These are phyloP conservation scores for Geotrichum australiense DNA, from an alignment of 1,139 yeast genomes.

Conservation along the genomic window DNA sequence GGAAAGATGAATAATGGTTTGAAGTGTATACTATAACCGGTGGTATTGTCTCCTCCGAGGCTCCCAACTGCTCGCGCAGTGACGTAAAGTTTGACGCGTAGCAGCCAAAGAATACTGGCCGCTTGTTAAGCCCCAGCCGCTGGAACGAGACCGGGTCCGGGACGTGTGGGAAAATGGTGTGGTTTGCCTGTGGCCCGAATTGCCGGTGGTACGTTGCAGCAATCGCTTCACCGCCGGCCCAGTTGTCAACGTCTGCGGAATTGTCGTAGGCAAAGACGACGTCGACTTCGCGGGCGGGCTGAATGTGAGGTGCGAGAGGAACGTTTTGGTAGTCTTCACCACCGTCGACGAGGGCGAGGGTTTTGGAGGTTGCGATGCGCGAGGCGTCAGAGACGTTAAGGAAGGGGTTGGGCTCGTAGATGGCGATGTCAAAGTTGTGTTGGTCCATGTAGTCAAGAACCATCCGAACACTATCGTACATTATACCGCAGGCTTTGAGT, in stretches of 20 bases:
- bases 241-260: constrained; percentile 57
- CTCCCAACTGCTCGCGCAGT: constrained; percentile 21
- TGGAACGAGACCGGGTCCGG: constrained; percentile 65
- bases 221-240: constrained; percentile 63
- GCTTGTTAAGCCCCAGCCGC: constrained; percentile 39
- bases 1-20: constrained; percentile 59
- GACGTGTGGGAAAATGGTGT: constrained; percentile 70
- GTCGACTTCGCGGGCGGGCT: constrained; percentile 63
- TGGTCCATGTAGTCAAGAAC: constrained; percentile 28
- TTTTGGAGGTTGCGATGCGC: not conserved
- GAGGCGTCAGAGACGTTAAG: constrained; percentile 29
- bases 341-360: constrained; percentile 68
- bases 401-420: constrained; percentile 74
- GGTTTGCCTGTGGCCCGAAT: constrained; percentile 32
- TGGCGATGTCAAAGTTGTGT: constrained; percentile 54
- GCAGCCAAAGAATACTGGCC: constrained; percentile 22
- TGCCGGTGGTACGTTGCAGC: constrained; percentile 49
- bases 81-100: constrained; percentile 20
- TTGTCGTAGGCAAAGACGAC: constrained; percentile 77
- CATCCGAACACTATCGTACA: constrained; percentile 37
- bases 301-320: constrained; percentile 71
- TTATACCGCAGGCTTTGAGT: constrained; percentile 43
- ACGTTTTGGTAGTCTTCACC: constrained; percentile 80
- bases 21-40: constrained; percentile 78
- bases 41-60: constrained; percentile 36